Conservation (phyloP, 2,329 filamentous ascomycete species). For the Colletotrichum navitas region DNA sequence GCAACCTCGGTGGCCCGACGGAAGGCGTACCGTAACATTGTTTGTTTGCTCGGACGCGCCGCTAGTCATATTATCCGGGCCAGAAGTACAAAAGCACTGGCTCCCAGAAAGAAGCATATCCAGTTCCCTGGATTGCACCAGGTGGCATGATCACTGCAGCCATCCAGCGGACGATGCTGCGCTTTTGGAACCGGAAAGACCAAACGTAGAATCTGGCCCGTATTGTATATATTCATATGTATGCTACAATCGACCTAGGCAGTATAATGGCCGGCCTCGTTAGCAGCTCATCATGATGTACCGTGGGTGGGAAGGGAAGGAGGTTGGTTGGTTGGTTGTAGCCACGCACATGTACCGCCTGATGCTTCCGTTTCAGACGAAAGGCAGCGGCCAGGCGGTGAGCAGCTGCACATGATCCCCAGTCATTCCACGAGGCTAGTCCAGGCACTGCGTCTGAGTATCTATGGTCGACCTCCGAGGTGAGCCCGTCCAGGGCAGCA, state of each 20-base stretch:
- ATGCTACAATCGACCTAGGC: not conserved
- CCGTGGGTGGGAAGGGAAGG: not conserved
- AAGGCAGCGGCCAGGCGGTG: constrained; percentile 6
- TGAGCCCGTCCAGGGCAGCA: constrained; percentile 20
- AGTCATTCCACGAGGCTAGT: not conserved
- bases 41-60: constrained; percentile 12
- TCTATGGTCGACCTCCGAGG: constrained; percentile 27
- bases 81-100: constrained; percentile 8
- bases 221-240: not conserved
- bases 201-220: not conserved
- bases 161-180: constrained; percentile 32
- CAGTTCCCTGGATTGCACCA: constrained; percentile 30
- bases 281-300: not conserved
- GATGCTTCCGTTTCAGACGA: not conserved
- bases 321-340: not conserved
- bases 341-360: no score
- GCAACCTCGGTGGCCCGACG: not conserved
- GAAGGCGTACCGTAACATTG: constrained; percentile 6
- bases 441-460: not conserved
- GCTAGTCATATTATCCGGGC: not conserved
- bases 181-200: not conserved
- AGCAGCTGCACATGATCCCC: not conserved
- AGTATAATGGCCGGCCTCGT: not conserved
- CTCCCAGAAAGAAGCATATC: constrained; percentile 36
- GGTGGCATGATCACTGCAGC: constrained; percentile 32